Evolutionary conservation across 2,329 filamentous ascomycete genomes (phyloP), one percentile per base, ranked within the genome.

Genomic region (Bisporella sp.): DNA sequence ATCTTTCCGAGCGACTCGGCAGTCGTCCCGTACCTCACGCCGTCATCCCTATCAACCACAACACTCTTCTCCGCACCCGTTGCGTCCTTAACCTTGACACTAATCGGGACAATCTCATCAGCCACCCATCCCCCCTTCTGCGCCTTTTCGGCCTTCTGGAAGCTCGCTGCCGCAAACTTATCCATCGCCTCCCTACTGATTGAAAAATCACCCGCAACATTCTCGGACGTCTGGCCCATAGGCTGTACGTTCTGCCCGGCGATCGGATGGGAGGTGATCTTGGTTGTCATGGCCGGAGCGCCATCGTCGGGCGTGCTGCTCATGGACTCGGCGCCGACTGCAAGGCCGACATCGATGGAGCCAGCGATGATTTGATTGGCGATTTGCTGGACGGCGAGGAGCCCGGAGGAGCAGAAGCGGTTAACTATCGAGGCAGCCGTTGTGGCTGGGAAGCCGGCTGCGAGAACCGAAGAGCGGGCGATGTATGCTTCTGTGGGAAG

Each of bases 251-350:
- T 96, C 79, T 96, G 93, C 62, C 86, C 86, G 29, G 89, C 80
- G 66, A 92, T 84, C 56, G 81, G 76, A 75, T 90, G 78, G 63
- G 73, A 78, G 65, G 93, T 87, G 58, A 96, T 82, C 51, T 87
- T 78, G 41, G 91, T 85, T 37, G 87, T 91, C 77, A 96, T 95
- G 70, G 95, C 89, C 54, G 84, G 79, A 12, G 96, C 90, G 53
- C 92, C 92, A 47, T 75, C 76, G 66, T 92, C 87, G 44, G 85
- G 85, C 52, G 82, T 33, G 88, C 89, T 45, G 80, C 84, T 61
- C 92, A 97, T 97, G 76, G 86, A 91, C 81, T 97, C 92, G 33
- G 95, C 89, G 64, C 92, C 92, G n/a, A 91, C 88, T 59, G 91
- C 92, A 59, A 97, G 83, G 59, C 92, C 92, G 54, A 97, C 73